These are phyloP conservation scores for Phialocephala subalpina DNA, from an alignment of 2,329 filamentous ascomycete genomes.

Conservation along the genomic window DNA sequence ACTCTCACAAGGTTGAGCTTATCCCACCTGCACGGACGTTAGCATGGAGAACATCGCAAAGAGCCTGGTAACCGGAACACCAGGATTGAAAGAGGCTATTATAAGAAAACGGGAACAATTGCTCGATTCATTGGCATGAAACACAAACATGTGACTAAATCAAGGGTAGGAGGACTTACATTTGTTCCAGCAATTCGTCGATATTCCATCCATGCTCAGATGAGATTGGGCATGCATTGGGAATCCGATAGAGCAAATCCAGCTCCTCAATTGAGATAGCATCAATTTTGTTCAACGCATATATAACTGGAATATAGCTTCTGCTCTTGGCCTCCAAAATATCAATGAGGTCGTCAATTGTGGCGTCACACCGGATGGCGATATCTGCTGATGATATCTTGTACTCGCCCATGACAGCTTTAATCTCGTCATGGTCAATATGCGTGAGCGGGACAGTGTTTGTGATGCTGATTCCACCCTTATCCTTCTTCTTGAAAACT, in stretches of 20 bases:
- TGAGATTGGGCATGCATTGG: slow-evolving; percentile 96
- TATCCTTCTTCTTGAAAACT: slow-evolving; percentile 99
- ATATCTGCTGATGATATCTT: slow-evolving; percentile 97
- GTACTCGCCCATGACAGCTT: slow-evolving; percentile 97
- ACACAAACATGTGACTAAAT: neutral
- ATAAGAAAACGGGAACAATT: slow-evolving; percentile 8
- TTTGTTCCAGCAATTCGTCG: slow-evolving; percentile 94
- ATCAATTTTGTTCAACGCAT: slow-evolving; percentile 99
- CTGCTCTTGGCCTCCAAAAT: slow-evolving; percentile 92
- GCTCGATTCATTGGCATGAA: neutral
- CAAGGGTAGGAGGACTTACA: slow-evolving; percentile 59
- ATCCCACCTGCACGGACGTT: slow-evolving; percentile 71
- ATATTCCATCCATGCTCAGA: slow-evolving; percentile 98
- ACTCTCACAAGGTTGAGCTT: slow-evolving; percentile 90
- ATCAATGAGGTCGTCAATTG: slow-evolving; percentile 96
- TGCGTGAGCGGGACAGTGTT: slow-evolving; percentile 90
- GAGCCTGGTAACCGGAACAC: slow-evolving; percentile 13
- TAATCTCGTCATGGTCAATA: slow-evolving; percentile 96
- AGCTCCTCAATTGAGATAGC: slow-evolving; percentile 97
- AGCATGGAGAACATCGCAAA: slow-evolving; percentile 23
- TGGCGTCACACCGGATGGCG: slow-evolving; percentile 96
- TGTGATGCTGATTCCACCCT: slow-evolving; percentile 96
- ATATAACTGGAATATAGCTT: slow-evolving; percentile 98
- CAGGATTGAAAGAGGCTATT: slow-evolving; percentile 18
- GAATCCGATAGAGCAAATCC: slow-evolving; percentile 94